Evolutionary conservation across 2,329 filamentous ascomycete genomes (phyloP).

Genomic region (Aureobasidium sp.): DNA sequence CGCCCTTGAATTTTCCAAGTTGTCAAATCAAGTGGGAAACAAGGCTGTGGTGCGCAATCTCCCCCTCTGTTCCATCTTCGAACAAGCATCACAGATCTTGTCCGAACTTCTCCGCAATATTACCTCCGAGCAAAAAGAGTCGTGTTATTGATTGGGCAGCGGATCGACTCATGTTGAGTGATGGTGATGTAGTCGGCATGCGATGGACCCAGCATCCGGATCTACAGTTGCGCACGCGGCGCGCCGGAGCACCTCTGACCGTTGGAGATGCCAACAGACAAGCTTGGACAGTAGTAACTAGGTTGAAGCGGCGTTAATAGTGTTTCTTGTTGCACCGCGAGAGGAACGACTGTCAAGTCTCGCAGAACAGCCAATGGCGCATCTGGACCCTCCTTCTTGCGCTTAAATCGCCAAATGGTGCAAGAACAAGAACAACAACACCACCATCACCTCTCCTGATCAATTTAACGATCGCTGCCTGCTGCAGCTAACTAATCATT

Average conservation of each 20-base stretch:
- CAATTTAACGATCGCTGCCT: not conserved
- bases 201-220: not conserved
- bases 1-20: not conserved
- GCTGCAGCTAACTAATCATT: not conserved
- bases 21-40: not conserved
- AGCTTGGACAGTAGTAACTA: not conserved
- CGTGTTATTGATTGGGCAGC: not conserved
- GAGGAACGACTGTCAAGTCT: not conserved
- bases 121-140: not conserved
- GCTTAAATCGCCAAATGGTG: not conserved
- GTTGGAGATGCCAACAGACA: not conserved
- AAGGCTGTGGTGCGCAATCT: not conserved
- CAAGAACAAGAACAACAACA: not conserved
- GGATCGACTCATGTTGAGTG: not conserved
- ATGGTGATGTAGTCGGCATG: not conserved
- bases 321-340: not conserved
- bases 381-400: not conserved
- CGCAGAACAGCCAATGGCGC: not conserved
- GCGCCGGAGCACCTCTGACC: not conserved
- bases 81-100: not conserved
- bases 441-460: not conserved
- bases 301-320: not conserved
- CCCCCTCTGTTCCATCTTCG: not conserved
- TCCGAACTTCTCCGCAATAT: not conserved
- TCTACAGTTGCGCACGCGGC: not conserved